Evolutionary conservation across 177 flowering plant species (phyloP).

Genomic region (Vitis hybrid): DNA sequence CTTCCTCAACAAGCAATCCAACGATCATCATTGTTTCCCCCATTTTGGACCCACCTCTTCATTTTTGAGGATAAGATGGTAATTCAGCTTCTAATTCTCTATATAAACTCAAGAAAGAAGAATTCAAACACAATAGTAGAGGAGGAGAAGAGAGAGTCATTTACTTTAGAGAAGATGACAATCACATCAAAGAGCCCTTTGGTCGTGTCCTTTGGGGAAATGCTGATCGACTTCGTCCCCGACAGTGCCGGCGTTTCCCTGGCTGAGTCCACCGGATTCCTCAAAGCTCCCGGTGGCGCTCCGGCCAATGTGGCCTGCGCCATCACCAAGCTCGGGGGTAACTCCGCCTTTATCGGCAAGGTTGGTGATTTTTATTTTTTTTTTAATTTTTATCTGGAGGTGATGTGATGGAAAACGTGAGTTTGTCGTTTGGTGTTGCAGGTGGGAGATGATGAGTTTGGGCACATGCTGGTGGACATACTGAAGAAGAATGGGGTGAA

Average conservation of each 20-base stretch:
- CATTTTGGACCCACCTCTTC: too few species aligned
- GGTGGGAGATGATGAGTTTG: conserved; percentile 87
- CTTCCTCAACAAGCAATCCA: too few species aligned
- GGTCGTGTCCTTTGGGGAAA: conserved; percentile 67
- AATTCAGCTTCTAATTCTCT: too few species aligned
- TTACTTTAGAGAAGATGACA: conserved; percentile 11
- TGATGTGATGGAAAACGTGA: background rate
- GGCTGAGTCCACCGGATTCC: conserved; percentile 65
- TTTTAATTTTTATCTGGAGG: background rate
- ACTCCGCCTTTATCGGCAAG: conserved; percentile 80
- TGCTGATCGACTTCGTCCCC: conserved; percentile 88
- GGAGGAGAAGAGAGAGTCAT: too few species aligned
- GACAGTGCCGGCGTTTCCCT: conserved; percentile 63
- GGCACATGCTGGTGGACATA: conserved; percentile 66
- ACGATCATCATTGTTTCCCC: too few species aligned
- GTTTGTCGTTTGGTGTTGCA: conserved; percentile 10
- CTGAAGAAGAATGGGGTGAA: conserved; percentile 59
- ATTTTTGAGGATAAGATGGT: too few species aligned
- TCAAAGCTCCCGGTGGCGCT: conserved; percentile 96
- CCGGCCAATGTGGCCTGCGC: conserved; percentile 91
- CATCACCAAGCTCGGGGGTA: conserved; percentile 73
- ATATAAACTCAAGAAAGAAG: too few species aligned
- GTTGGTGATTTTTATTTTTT: conserved; percentile 18
- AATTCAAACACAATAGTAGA: too few species aligned
- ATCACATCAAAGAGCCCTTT: conserved; percentile 17